Percentiles rank a stretch among this genome's conserved stretches.
Evolutionary conservation across 2,329 filamentous ascomycete genomes (phyloP).

Genomic region (Penicillium sp.): DNA sequence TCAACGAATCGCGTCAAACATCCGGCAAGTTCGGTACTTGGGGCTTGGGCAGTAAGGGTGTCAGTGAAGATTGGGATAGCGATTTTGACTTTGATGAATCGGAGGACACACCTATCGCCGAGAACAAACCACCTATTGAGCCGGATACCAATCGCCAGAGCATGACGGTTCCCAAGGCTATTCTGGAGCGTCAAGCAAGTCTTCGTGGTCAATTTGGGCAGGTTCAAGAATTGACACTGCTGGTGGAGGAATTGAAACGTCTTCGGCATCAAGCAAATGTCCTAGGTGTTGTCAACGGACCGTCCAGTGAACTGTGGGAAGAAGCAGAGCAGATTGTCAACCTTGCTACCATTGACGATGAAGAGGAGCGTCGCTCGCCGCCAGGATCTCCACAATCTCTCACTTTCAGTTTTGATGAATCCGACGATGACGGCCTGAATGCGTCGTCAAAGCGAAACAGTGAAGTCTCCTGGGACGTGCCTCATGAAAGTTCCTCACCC

Average conservation of each 20-base stretch:
- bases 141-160: conserved; percentile 26
- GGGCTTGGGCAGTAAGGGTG: conserved; percentile 64
- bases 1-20: conserved; percentile 51
- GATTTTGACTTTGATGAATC: conserved; percentile 64
- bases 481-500: conserved; percentile 23
- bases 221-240: conserved; percentile 60
- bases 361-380: conserved; percentile 52
- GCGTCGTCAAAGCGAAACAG: conserved; percentile 32
- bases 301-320: conserved; percentile 57
- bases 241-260: conserved; percentile 65
- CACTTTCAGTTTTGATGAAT: conserved; percentile 57
- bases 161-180: conserved; percentile 57
- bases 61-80: conserved; percentile 67
- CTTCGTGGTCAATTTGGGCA: conserved; percentile 64
- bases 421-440: conserved; percentile 51
- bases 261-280: conserved; percentile 55
- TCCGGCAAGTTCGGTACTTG: conserved; percentile 62
- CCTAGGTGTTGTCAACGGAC: conserved; percentile 54
- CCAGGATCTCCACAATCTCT: conserved; percentile 56
- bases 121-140: conserved; percentile 40
- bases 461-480: conserved; percentile 31
- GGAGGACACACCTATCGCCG: conserved; percentile 42
- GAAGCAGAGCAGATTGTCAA: conserved; percentile 67
- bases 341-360: conserved; percentile 62
- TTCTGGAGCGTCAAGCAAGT: conserved; percentile 63